These are phyloP conservation scores for Leucosporidium yakuticum DNA, from an alignment of 768 basidiomycete genomes.

Conservation along the genomic window DNA sequence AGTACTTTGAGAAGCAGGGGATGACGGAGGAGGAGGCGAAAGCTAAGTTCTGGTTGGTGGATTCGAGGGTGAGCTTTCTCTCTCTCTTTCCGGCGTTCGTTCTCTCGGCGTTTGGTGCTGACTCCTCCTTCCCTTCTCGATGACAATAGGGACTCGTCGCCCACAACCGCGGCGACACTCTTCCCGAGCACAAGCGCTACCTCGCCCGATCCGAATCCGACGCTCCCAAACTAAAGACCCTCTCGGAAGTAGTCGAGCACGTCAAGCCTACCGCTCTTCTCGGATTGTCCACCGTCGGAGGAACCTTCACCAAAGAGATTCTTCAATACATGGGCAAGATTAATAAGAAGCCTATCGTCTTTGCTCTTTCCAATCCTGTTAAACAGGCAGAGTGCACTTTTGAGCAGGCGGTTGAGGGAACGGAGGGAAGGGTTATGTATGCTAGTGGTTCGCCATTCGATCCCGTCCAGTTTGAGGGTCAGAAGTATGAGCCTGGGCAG, in stretches of 20 bases:
- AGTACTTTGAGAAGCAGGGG: slow-evolving; percentile 76
- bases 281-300: slow-evolving; percentile 78
- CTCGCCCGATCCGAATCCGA: slow-evolving; percentile 76
- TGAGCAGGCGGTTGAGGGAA: slow-evolving; percentile 63
- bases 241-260: slow-evolving; percentile 69
- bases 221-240: slow-evolving; percentile 66
- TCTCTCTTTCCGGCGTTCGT: background rate
- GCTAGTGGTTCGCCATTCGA: slow-evolving; percentile 85
- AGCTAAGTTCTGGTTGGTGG: slow-evolving; percentile 66
- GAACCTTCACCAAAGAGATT: slow-evolving; percentile 67
- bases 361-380: slow-evolving; percentile 80
- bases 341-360: slow-evolving; percentile 80
- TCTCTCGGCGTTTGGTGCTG: too few relatives aligned
- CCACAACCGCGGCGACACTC: slow-evolving; percentile 59
- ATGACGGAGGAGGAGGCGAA: slow-evolving; percentile 70
- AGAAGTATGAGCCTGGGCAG: slow-evolving; percentile 67
- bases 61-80: slow-evolving; percentile 26
- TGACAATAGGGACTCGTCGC: slow-evolving; percentile 66
- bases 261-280: slow-evolving; percentile 83
- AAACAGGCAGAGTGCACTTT: slow-evolving; percentile 61
- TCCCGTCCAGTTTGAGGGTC: slow-evolving; percentile 54
- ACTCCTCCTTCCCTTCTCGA: background rate
- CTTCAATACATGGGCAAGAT: slow-evolving; percentile 69
- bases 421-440: slow-evolving; percentile 61
- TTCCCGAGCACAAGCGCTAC: slow-evolving; percentile 80